A percentile compares a stretch with the other conserved stretches of the same genome.
These are phyloP conservation scores for Yamadazyma membranifaciens DNA, from an alignment of 1,139 yeast genomes.

Conservation along the genomic window DNA sequence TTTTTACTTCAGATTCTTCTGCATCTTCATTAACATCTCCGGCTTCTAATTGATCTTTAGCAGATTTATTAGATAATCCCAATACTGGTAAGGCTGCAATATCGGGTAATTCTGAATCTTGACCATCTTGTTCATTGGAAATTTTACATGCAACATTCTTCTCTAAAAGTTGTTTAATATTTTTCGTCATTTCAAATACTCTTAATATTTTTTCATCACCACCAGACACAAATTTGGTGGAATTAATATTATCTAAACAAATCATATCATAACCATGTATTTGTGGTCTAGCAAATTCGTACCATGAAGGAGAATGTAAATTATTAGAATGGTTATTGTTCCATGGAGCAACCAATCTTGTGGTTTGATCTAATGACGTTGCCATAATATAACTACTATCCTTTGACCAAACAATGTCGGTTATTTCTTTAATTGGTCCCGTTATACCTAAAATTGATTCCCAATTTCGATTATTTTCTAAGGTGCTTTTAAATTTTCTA, in stretches of 20 bases:
- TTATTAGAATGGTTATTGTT: slow-evolving; percentile 17
- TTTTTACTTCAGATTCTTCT: slow-evolving; percentile 36
- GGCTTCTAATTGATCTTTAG: slow-evolving; percentile 45
- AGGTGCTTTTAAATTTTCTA: slow-evolving; percentile 63
- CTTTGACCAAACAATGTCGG: slow-evolving; percentile 78
- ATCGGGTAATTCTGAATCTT: slow-evolving; percentile 48
- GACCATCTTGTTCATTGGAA: slow-evolving; percentile 13
- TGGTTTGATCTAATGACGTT: slow-evolving; percentile 89
- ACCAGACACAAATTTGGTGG: slow-evolving; percentile 77
- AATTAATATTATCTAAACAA: slow-evolving; percentile 63
- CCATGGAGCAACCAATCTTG: slow-evolving; percentile 78
- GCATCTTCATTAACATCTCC: slow-evolving; percentile 38
- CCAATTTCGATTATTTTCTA: slow-evolving; percentile 42
- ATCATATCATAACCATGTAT: slow-evolving; percentile 98
- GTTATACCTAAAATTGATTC: slow-evolving; percentile 61
- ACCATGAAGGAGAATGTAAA: slow-evolving; percentile 54
- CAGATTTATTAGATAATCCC: slow-evolving; percentile 92
- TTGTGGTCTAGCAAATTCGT: slow-evolving; percentile 94
- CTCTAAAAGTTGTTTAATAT: slow-evolving; percentile 62
- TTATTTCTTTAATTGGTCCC: slow-evolving; percentile 73
- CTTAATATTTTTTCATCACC: slow-evolving; percentile 95
- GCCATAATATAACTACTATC: slow-evolving; percentile 68
- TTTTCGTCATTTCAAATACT: slow-evolving; percentile 85
- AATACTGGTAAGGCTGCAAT: slow-evolving; percentile 90
- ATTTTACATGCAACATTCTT: slow-evolving; percentile 50